phyloP scores from a whole-genome alignment of 129 eudicot species.

The Flaveria brownii region DNA sequence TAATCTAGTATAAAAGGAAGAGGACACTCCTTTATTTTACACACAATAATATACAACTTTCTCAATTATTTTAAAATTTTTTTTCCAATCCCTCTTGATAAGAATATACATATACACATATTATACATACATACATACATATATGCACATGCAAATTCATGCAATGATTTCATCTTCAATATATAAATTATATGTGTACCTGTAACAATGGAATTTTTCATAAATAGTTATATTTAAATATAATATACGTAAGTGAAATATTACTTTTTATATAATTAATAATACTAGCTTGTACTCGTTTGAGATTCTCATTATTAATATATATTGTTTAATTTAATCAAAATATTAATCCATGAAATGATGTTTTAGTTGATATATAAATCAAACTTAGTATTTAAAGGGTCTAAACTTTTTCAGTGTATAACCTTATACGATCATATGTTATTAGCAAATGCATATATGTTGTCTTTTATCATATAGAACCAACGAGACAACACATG shows the following conservation, averaged over 20 bases:
- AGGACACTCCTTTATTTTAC: too few species aligned
- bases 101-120: too few species aligned
- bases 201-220: neutral
- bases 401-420: neutral
- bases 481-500: neutral
- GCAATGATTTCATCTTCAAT: neutral
- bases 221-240: neutral
- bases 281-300: neutral
- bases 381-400: neutral
- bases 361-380: neutral
- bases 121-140: neutral
- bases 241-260: neutral
- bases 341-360: neutral
- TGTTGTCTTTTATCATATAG: neutral
- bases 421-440: neutral
- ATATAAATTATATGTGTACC: neutral
- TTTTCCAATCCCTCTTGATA: too few species aligned
- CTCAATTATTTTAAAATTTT: too few species aligned
- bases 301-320: neutral
- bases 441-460: neutral
- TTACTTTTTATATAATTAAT: neutral
- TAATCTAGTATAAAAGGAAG: too few species aligned
- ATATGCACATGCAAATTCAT: neutral
- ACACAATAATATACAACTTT: too few species aligned
- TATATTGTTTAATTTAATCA: neutral